These are phyloP conservation scores for Heliosperma pusillum DNA, from an alignment of 148 eudicot genomes.

Conservation along the genomic window DNA sequence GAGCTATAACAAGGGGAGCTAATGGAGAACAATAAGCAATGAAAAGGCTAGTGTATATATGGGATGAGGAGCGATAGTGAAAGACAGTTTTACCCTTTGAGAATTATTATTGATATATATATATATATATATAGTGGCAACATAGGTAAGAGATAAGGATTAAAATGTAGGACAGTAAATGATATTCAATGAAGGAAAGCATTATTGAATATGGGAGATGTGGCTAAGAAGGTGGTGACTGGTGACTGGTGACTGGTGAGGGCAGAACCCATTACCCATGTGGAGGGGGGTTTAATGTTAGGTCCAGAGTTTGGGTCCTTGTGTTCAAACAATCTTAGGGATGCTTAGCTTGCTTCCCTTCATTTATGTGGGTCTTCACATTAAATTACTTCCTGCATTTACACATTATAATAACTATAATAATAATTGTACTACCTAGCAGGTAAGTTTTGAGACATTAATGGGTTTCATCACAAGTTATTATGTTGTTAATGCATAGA, in stretches of 20 bases:
- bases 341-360: slow-evolving; percentile 15
- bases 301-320: slow-evolving; percentile 28
- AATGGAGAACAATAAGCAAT: background rate
- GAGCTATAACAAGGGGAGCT: slow-evolving; percentile 1
- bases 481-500: background rate
- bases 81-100: slow-evolving; percentile 22
- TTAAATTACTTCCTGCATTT: background rate
- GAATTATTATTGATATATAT: background rate
- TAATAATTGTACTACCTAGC: background rate
- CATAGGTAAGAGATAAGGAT: slow-evolving; percentile 13
- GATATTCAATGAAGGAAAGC: slow-evolving; percentile 4
- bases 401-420: background rate
- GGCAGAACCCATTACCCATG: slow-evolving; percentile 25
- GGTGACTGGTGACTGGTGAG: slow-evolving; percentile 10
- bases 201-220: slow-evolving; percentile 20
- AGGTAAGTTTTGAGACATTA: too few relatives aligned
- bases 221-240: slow-evolving; percentile 19
- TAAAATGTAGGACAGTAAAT: background rate
- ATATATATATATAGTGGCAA: background rate
- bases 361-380: slow-evolving; percentile 9
- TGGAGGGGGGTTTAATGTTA: slow-evolving; percentile 26
- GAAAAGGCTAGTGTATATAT: slow-evolving; percentile 11
- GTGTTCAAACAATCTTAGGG: slow-evolving; percentile 17
- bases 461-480: background rate
- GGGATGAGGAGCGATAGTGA: background rate